These are phyloP conservation scores for Hypoxylon sp. DNA, from an alignment of 2,329 filamentous ascomycete species.

Conservation along the genomic window DNA sequence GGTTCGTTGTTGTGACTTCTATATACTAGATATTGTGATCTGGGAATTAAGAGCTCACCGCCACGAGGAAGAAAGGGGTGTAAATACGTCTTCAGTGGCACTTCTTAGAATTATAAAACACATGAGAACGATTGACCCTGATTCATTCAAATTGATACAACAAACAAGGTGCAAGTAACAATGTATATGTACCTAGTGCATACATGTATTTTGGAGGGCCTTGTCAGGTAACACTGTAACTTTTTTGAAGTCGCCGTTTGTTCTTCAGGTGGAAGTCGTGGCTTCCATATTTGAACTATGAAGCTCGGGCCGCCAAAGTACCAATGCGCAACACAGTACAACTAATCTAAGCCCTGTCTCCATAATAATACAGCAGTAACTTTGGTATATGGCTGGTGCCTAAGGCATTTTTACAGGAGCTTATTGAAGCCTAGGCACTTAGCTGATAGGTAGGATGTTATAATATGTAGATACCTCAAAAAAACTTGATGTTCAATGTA, in stretches of 20 bases:
- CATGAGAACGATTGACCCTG: neutral
- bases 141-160: neutral
- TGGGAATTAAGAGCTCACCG: neutral
- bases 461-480: too few species aligned
- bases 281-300: neutral
- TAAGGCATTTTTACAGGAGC: too few species aligned
- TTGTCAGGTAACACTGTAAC: neutral
- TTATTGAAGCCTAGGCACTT: too few species aligned
- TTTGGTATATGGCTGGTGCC: too few species aligned
- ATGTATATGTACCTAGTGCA: neutral
- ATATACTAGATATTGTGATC: neutral
- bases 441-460: too few species aligned
- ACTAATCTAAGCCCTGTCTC: too few species aligned
- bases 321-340: neutral
- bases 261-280: neutral
- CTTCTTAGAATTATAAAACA: neutral
- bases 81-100: neutral
- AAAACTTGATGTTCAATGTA: too few species aligned
- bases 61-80: neutral
- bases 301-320: constrained; percentile 10
- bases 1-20: neutral
- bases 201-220: neutral
- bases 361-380: neutral
- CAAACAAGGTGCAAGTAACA: neutral
- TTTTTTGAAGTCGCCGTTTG: neutral